Conservation (phyloP, 2,329 filamentous ascomycete genomes). For the Exophiala xenobiotica region DNA sequence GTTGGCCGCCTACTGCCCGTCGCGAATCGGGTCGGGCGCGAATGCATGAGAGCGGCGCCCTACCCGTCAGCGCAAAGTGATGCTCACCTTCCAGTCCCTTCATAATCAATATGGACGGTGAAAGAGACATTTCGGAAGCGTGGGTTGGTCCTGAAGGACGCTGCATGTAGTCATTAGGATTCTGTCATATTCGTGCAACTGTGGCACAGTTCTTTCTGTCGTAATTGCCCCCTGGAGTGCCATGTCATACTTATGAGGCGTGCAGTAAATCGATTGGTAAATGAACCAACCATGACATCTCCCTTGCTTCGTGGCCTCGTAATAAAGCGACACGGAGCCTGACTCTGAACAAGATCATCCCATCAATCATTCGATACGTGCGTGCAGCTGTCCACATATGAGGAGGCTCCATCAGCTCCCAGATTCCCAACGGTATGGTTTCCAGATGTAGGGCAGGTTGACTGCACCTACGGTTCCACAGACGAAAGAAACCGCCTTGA, state of each 20-base stretch:
- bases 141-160: neutral
- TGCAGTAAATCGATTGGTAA: neutral
- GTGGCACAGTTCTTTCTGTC: slow-evolving; percentile 1
- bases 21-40: slow-evolving; percentile 19
- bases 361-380: neutral
- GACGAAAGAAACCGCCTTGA: slow-evolving; percentile 49
- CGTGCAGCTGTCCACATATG: neutral
- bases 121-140: neutral
- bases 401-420: too few species aligned
- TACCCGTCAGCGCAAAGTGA: neutral
- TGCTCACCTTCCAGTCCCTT: neutral
- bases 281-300: neutral
- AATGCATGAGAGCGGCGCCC: slow-evolving; percentile 13
- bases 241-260: neutral
- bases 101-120: neutral
- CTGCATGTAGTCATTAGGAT: neutral
- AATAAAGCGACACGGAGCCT: neutral
- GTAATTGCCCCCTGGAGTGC: neutral
- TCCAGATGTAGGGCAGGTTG: slow-evolving; percentile 31
- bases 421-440: too few species aligned
- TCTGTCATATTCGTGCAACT: neutral
- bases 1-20: slow-evolving; percentile 8
- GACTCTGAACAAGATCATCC: neutral
- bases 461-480: slow-evolving; percentile 31
- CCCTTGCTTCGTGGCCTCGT: neutral